Evolutionary conservation across 2,329 filamentous ascomycete genomes (phyloP).

Genomic region (Boeremia lycopersici): DNA sequence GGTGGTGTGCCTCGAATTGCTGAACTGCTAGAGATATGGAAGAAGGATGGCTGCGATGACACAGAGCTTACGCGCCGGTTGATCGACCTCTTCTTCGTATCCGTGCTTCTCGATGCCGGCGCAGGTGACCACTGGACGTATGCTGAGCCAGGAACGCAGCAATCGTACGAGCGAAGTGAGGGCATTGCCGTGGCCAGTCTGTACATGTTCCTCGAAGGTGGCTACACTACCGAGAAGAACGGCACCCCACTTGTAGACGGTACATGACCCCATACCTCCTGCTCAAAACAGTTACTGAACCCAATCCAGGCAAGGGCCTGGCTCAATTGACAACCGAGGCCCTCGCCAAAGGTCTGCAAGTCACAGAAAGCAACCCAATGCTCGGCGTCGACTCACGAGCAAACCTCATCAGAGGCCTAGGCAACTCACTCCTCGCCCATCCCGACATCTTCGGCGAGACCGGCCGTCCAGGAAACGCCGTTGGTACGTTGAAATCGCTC

Average conservation of each 20-base stretch:
- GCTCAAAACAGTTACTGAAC: slow-evolving; percentile 1
- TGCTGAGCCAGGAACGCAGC: slow-evolving; percentile 82
- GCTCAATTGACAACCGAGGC: slow-evolving; percentile 72
- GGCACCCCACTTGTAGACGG: slow-evolving; percentile 67
- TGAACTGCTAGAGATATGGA: slow-evolving; percentile 71
- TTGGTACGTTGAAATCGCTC: slow-evolving; percentile 63
- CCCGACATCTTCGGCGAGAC: slow-evolving; percentile 77
- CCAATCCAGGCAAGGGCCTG: slow-evolving; percentile 60
- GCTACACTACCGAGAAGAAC: slow-evolving; percentile 76
- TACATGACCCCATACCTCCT: slow-evolving; percentile 48
- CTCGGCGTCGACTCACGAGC: slow-evolving; percentile 85
- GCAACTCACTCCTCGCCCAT: slow-evolving; percentile 74
- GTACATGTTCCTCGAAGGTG: slow-evolving; percentile 89
- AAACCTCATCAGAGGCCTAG: slow-evolving; percentile 74
- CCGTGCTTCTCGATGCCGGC: slow-evolving; percentile 82
- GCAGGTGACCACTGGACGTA: slow-evolving; percentile 89
- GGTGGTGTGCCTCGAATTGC: slow-evolving; percentile 74
- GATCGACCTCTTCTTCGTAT: slow-evolving; percentile 78
- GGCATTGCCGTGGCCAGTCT: slow-evolving; percentile 76
- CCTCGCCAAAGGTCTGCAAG: slow-evolving; percentile 81
- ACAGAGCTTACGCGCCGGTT: slow-evolving; percentile 75
- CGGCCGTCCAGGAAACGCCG: slow-evolving; percentile 86
- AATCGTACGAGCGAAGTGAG: slow-evolving; percentile 80
- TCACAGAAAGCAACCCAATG: slow-evolving; percentile 71
- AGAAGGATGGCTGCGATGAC: slow-evolving; percentile 59